phyloP scores from a whole-genome alignment of 257 asterid genomes.

The Rubia yunnanensis region DNA sequence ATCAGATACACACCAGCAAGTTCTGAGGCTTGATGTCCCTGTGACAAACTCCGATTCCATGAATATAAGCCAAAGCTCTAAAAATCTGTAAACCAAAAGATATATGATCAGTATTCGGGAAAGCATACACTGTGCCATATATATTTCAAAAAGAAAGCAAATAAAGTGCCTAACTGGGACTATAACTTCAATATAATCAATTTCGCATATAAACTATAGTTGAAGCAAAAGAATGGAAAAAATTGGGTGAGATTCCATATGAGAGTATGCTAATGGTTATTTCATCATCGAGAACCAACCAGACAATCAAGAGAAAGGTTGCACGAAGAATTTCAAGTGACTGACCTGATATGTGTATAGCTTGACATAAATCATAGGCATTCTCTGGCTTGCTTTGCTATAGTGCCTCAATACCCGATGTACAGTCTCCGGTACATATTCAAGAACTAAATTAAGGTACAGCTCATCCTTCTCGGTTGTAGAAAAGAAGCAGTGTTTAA shows the following conservation, averaged over 20 bases:
- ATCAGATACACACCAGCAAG: constrained; percentile 48
- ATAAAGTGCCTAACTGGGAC: neutral
- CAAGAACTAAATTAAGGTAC: constrained; percentile 69
- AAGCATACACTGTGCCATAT: neutral
- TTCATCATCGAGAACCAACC: neutral
- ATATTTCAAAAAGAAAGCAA: too few relatives aligned
- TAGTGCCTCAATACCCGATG: constrained; percentile 67
- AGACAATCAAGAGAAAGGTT: neutral
- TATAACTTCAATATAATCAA: neutral
- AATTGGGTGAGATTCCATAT: neutral
- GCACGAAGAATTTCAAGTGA: constrained; percentile 1
- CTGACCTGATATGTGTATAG: constrained; percentile 70
- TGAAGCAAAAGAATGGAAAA: neutral
- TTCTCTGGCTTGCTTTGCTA: constrained; percentile 64
- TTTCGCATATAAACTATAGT: neutral
- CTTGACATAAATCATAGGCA: constrained; percentile 76
- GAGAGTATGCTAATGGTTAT: neutral
- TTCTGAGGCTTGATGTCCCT: constrained; percentile 89
- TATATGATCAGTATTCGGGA: neutral
- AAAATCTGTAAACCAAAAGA: constrained; percentile 42
- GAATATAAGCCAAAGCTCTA: constrained; percentile 75
- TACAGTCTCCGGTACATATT: constrained; percentile 73
- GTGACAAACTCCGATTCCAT: constrained; percentile 79
- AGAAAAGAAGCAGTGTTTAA: constrained; percentile 76
- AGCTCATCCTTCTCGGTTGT: constrained; percentile 76